A percentile compares a stretch with the other conserved stretches of the same genome.
Conservation (phyloP, 208 protist species). For the Leptomonas pyrrhocoris region DNA sequence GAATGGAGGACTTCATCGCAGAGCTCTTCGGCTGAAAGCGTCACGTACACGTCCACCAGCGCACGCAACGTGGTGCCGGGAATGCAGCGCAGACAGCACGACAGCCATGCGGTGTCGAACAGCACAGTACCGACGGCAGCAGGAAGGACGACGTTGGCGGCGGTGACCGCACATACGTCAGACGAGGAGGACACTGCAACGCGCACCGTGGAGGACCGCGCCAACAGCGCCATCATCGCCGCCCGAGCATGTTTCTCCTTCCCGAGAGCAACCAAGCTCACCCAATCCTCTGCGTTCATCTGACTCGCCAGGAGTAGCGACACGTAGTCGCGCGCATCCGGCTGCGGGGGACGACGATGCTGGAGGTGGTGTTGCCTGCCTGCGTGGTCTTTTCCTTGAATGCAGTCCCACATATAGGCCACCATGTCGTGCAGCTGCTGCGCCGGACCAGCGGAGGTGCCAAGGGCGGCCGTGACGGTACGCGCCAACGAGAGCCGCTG, state of each 20-base stretch:
- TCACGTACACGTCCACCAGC: slow-evolving; percentile 62
- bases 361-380: neutral
- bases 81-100: slow-evolving; percentile 45
- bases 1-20: neutral
- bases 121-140: neutral
- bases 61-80: slow-evolving; percentile 63
- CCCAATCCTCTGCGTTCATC: slow-evolving; percentile 66
- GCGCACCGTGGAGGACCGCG: slow-evolving; percentile 20
- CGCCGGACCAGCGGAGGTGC: slow-evolving; percentile 28
- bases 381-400: slow-evolving; percentile 7
- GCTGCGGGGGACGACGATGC: neutral
- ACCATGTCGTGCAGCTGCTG: slow-evolving; percentile 44
- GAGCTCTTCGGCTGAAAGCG: slow-evolving; percentile 32
- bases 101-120: slow-evolving; percentile 42
- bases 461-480: slow-evolving; percentile 48
- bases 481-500: slow-evolving; percentile 56
- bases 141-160: neutral
- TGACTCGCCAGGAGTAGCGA: slow-evolving; percentile 41
- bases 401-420: slow-evolving; percentile 43
- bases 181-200: neutral
- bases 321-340: neutral
- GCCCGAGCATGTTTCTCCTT: slow-evolving; percentile 49
- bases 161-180: neutral
- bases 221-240: slow-evolving; percentile 59
- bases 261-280: slow-evolving; percentile 51